Evolutionary conservation across 2,329 filamentous ascomycete species (phyloP).

Genomic region (Elsinoe necatrix): DNA sequence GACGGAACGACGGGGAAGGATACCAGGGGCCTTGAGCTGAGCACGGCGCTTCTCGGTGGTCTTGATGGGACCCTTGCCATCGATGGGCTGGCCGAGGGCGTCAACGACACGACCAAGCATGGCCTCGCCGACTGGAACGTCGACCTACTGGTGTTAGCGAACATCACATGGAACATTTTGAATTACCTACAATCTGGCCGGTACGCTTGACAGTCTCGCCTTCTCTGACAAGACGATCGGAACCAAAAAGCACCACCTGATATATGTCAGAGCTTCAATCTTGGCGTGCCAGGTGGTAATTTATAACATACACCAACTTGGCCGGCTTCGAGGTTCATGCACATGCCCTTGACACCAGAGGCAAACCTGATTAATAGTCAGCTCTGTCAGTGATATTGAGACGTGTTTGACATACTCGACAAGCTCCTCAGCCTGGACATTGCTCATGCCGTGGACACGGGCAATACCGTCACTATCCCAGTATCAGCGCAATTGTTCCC

Average conservation of each 20-base stretch:
- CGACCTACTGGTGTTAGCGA: conserved; percentile 54
- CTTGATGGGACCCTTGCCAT: conserved; percentile 97
- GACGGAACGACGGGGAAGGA: conserved; percentile 94
- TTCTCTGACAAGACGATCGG: conserved; percentile 99
- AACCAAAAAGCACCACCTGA: conserved; percentile 92
- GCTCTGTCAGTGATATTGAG: not conserved
- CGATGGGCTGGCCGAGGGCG: conserved; percentile 97
- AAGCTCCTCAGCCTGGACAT: conserved; percentile 99
- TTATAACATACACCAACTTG: conserved; percentile 69
- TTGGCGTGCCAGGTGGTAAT: not conserved
- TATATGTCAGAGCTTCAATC: not conserved
- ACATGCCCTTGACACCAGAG: conserved; percentile 99
- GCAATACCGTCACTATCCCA: conserved; percentile 93
- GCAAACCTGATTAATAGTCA: conserved; percentile 62
- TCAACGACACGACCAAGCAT: conserved; percentile 97
- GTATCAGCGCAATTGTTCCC: conserved; percentile 27
- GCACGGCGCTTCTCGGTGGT: conserved; percentile 88
- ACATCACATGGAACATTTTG: not conserved
- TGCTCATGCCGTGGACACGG: conserved; percentile 99
- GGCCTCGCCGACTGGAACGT: conserved; percentile 86
- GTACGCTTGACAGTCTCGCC: conserved; percentile 99
- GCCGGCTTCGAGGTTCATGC: conserved; percentile 99
- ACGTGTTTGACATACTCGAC: conserved; percentile 70
- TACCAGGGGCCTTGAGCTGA: conserved; percentile 97
- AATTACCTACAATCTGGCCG: conserved; percentile 81